Evolutionary conservation across 345 rosid genomes (phyloP).

Genomic region (Aquilaria malaccensis): DNA sequence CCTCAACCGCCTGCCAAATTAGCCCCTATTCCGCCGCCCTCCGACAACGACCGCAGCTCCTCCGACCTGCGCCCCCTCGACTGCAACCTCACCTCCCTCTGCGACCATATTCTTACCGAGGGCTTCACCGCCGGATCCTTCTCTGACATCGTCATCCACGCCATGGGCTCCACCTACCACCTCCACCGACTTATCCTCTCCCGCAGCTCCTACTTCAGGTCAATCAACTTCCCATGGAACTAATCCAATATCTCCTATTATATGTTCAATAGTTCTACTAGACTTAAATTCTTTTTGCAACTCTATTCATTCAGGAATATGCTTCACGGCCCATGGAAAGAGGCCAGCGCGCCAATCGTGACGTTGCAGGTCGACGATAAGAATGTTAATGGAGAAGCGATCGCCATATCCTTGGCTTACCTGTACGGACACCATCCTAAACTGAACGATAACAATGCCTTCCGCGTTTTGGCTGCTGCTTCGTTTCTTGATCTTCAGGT

Average conservation of each 20-base stretch:
- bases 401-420: slow-evolving; percentile 79
- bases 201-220: slow-evolving; percentile 97
- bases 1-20: slow-evolving; percentile 15
- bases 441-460: slow-evolving; percentile 82
- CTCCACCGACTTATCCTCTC: slow-evolving; percentile 94
- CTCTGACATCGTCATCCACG: slow-evolving; percentile 80
- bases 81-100: slow-evolving; percentile 81
- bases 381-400: slow-evolving; percentile 82
- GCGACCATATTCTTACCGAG: slow-evolving; percentile 86
- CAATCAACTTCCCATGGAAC: neutral
- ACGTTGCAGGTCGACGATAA: slow-evolving; percentile 80
- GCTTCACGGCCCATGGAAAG: slow-evolving; percentile 98
- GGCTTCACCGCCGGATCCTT: slow-evolving; percentile 81
- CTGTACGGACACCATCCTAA: slow-evolving; percentile 84
- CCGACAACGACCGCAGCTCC: slow-evolving; percentile 62
- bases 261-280: neutral
- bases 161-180: slow-evolving; percentile 80
- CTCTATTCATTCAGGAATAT: slow-evolving; percentile 47
- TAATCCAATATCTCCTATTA: neutral
- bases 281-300: neutral
- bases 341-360: slow-evolving; percentile 71
- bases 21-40: slow-evolving; percentile 32
- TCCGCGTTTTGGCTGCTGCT: slow-evolving; percentile 93
- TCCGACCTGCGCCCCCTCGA: slow-evolving; percentile 69
- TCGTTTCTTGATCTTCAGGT: slow-evolving; percentile 99